A percentile compares a stretch with the other conserved stretches of the same genome.
Evolutionary conservation across 495 filamentous ascomycete species (phyloP).

Genomic region (Hypoxylon trugodes): DNA sequence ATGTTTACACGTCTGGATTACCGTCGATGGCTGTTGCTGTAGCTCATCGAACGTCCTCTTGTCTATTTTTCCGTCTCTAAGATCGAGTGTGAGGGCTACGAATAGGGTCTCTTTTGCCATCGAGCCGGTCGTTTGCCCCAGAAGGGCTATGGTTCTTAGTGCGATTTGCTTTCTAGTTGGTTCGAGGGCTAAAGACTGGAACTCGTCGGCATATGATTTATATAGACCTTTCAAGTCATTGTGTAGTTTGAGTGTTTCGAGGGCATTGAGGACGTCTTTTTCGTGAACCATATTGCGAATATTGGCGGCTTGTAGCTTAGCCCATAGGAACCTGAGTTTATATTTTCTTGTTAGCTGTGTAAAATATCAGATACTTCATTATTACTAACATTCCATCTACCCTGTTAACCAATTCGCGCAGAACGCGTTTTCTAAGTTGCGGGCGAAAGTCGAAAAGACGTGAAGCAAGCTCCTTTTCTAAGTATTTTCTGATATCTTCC

Average conservation of each 20-base stretch:
- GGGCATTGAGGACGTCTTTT: background rate
- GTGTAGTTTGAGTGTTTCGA: background rate
- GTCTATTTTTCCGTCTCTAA: background rate
- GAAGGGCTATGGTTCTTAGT: constrained; percentile 3
- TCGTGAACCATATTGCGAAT: background rate
- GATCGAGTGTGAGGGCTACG: constrained; percentile 2
- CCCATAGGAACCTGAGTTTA: constrained; percentile 14
- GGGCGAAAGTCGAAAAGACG: background rate
- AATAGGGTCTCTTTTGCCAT: constrained; percentile 2
- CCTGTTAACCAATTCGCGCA: background rate
- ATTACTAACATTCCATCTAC: constrained; percentile 11
- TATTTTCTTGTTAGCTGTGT: too few species aligned
- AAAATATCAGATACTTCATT: too few species aligned
- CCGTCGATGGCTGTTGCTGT: background rate
- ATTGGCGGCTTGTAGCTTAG: constrained; percentile 1
- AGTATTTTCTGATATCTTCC: constrained; percentile 1
- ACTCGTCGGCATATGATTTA: background rate
- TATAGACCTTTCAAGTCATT: background rate
- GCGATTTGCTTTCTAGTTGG: background rate
- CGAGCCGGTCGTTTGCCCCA: background rate
- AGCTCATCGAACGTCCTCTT: background rate
- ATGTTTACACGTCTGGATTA: constrained; percentile 5
- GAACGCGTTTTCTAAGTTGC: background rate
- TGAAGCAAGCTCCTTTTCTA: background rate
- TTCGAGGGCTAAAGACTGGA: background rate